A percentile compares a stretch with the other conserved stretches of the same genome.
These are phyloP conservation scores for Fusarium bactridioides DNA, from an alignment of 2,329 filamentous ascomycete genomes.

Conservation along the genomic window DNA sequence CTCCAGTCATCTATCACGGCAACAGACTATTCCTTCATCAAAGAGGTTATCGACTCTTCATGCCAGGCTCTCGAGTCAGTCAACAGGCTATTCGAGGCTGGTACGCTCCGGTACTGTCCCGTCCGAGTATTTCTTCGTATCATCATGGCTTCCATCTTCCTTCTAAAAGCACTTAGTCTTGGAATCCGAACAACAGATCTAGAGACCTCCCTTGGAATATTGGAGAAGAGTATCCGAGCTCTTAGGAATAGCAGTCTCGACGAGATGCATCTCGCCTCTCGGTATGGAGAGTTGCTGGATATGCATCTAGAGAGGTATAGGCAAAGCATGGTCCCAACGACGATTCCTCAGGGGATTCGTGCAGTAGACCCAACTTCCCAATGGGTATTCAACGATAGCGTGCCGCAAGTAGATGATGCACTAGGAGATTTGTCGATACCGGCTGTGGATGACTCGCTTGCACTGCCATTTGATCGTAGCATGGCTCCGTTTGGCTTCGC, in stretches of 20 bases:
- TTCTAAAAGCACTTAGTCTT: slow-evolving; percentile 50
- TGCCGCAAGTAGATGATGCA: not conserved
- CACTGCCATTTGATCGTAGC: not conserved
- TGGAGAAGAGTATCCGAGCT: slow-evolving; percentile 11
- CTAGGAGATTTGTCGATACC: not conserved
- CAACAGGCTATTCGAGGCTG: slow-evolving; percentile 55
- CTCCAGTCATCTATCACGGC: slow-evolving; percentile 52
- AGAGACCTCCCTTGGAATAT: not conserved
- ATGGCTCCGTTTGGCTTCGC: not conserved
- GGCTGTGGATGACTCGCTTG: not conserved
- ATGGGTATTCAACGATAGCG: not conserved
- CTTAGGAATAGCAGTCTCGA: slow-evolving; percentile 11
- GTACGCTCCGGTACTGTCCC: slow-evolving; percentile 58
- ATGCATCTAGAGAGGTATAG: slow-evolving; percentile 17
- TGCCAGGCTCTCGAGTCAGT: slow-evolving; percentile 60
- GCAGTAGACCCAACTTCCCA: not conserved
- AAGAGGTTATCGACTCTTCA: slow-evolving; percentile 63
- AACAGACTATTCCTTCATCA: slow-evolving; percentile 62
- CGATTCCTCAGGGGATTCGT: slow-evolving; percentile 6
- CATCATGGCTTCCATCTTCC: slow-evolving; percentile 62
- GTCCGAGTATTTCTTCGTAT: slow-evolving; percentile 62
- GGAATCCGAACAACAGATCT: slow-evolving; percentile 17
- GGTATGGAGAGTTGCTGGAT: slow-evolving; percentile 22
- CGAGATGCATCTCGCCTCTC: slow-evolving; percentile 27
- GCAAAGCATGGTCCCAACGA: slow-evolving; percentile 9